These are phyloP conservation scores for Colletotrichum ledebouriae DNA, from an alignment of 2,329 filamentous ascomycete species.

Conservation along the genomic window DNA sequence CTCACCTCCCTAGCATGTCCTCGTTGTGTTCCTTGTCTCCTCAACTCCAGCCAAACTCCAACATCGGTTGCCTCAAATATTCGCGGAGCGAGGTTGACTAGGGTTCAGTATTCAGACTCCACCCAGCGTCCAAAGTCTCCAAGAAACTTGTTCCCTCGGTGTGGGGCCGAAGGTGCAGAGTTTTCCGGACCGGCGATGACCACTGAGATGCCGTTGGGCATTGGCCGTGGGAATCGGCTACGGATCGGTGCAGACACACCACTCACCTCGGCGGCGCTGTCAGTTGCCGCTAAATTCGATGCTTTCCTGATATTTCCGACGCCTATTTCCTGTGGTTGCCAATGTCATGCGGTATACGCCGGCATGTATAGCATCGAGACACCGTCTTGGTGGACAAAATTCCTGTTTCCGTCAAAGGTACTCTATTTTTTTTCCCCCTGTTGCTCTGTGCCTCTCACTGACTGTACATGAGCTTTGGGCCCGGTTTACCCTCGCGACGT, in stretches of 20 bases:
- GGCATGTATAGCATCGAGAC: too few species aligned
- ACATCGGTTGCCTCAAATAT: conserved; percentile 28
- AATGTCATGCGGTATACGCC: too few species aligned
- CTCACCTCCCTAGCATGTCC: not conserved
- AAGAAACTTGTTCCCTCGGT: conserved; percentile 34
- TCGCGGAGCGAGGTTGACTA: not conserved
- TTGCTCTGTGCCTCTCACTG: conserved; percentile 9
- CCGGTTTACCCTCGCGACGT: conserved; percentile 28
- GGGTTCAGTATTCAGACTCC: conserved; percentile 17
- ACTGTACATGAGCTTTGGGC: conserved; percentile 1
- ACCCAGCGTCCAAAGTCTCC: conserved; percentile 1
- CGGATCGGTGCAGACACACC: too few species aligned
- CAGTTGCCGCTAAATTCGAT: too few species aligned
- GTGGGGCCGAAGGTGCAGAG: conserved; percentile 38
- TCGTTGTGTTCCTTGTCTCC: conserved; percentile 5
- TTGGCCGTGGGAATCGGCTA: not conserved
- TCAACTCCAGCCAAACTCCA: conserved; percentile 6
- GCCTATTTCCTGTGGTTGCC: too few species aligned
- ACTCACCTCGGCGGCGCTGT: too few species aligned
- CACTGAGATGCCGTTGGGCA: not conserved
- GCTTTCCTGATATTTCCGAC: too few species aligned
- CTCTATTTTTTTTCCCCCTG: not conserved
- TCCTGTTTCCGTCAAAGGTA: not conserved
- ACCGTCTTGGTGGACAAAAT: not conserved
- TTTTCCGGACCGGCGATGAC: conserved; percentile 34